These are phyloP conservation scores for Pichia norvegensis DNA, from an alignment of 1,139 yeast species.

Conservation along the genomic window DNA sequence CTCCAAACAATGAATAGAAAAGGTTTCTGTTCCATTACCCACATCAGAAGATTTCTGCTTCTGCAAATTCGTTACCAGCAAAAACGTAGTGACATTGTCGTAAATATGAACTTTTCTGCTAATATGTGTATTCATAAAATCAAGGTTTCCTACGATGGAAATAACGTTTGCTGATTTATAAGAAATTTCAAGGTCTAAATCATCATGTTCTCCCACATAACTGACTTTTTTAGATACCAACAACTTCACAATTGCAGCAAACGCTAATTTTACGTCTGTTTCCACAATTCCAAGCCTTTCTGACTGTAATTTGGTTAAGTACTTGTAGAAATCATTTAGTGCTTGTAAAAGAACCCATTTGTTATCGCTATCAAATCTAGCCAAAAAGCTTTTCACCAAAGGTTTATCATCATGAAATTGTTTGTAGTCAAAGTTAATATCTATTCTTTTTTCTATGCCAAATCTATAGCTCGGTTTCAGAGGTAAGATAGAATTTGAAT, in stretches of 20 bases:
- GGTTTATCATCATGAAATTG: constrained; percentile 17
- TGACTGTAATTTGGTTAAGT: constrained; percentile 27
- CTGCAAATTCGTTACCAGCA: constrained; percentile 11
- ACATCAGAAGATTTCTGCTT: constrained; percentile 6
- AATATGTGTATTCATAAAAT: constrained; percentile 24
- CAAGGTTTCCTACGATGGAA: constrained; percentile 73
- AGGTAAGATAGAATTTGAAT: background rate
- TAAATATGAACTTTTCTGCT: background rate
- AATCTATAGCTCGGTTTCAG: background rate
- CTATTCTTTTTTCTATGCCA: background rate
- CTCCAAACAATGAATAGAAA: constrained; percentile 61
- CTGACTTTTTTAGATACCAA: constrained; percentile 5
- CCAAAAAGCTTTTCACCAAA: constrained; percentile 41
- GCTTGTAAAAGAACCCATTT: constrained; percentile 74
- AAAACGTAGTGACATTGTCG: constrained; percentile 14
- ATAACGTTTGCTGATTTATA: constrained; percentile 59
- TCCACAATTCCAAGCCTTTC: constrained; percentile 38
- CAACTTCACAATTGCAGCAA: constrained; percentile 2
- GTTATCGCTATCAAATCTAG: constrained; percentile 60
- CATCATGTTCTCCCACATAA: background rate
- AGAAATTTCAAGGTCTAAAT: constrained; percentile 39
- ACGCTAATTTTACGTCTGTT: constrained; percentile 2
- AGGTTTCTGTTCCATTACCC: constrained; percentile 58
- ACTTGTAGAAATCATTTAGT: constrained; percentile 48
- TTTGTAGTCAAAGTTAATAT: background rate